phyloP scores from a whole-genome alignment of 2,329 filamentous ascomycete genomes.

The Fusarium kyushuense region DNA sequence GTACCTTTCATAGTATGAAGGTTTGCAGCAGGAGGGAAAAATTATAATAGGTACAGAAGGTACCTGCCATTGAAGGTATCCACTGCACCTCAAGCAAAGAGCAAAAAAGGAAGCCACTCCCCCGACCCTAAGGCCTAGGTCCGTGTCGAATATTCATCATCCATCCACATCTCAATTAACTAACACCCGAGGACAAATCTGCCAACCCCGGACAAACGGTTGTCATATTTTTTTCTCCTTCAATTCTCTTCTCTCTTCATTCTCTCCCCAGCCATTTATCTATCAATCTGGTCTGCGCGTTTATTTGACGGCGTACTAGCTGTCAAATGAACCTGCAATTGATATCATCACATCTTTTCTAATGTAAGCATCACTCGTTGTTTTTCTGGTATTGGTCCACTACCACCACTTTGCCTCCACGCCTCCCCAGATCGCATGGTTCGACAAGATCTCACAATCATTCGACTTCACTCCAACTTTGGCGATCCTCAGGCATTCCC shows the following conservation, averaged over 20 bases:
- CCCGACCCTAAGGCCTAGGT: constrained; percentile 41
- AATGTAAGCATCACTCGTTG: constrained; percentile 64
- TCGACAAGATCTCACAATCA: constrained; percentile 48
- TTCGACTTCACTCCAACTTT: constrained; percentile 41
- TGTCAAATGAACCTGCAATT: constrained; percentile 99
- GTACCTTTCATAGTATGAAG: background rate
- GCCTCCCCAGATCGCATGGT: constrained; percentile 45
- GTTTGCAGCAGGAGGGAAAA: background rate
- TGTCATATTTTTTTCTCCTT: constrained; percentile 42
- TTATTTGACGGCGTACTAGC: constrained; percentile 86
- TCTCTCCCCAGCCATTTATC: constrained; percentile 38
- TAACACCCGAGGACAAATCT: constrained; percentile 34
- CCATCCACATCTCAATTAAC: constrained; percentile 37
- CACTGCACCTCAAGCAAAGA: constrained; percentile 47
- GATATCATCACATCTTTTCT: constrained; percentile 67
- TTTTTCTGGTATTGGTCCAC: constrained; percentile 38
- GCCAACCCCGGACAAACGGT: constrained; percentile 45
- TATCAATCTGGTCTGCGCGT: constrained; percentile 71
- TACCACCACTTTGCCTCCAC: constrained; percentile 38
- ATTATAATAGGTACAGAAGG: background rate
- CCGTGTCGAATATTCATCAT: constrained; percentile 43
- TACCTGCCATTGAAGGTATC: constrained; percentile 29
- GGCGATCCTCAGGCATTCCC: constrained; percentile 42
- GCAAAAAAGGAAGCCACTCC: constrained; percentile 48
- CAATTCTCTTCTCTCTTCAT: constrained; percentile 40